Percentiles rank a stretch among this genome's conserved stretches.
Conservation (phyloP, 148 eudicot species). For the Persicaria maculosa region DNA sequence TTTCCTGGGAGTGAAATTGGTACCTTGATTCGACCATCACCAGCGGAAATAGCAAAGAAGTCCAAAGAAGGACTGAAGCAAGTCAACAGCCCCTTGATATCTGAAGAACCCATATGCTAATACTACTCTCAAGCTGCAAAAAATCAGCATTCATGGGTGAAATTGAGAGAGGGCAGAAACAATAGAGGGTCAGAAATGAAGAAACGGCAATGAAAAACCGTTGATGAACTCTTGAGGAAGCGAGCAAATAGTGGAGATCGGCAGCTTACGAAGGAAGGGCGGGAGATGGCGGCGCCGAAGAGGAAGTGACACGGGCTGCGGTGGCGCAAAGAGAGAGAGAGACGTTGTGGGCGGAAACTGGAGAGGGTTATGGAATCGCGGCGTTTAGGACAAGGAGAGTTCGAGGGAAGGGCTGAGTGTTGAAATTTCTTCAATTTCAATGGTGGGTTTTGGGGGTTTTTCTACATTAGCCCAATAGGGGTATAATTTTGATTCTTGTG, state of each 20-base stretch:
- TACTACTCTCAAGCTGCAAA: neutral
- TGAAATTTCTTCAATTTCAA: neutral
- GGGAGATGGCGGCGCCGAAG: neutral
- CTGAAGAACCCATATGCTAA: constrained; percentile 36
- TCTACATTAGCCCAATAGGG: neutral
- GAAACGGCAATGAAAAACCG: neutral
- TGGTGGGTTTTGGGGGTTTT: neutral
- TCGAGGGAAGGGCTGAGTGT: neutral
- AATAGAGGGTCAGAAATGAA: neutral
- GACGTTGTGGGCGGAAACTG: neutral
- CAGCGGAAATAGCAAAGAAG: constrained; percentile 63
- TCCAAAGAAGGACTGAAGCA: constrained; percentile 75
- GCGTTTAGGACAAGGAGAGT: neutral
- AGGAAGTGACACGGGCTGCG: constrained; percentile 5
- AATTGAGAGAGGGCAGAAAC: neutral
- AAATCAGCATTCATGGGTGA: neutral
- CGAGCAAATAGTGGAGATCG: neutral
- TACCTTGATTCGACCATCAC: constrained; percentile 91
- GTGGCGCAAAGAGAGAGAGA: constrained; percentile 4
- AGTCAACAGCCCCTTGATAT: constrained; percentile 63
- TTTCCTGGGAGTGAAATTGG: neutral
- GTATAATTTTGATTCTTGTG: neutral
- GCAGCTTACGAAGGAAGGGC: neutral
- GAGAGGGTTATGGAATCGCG: neutral
- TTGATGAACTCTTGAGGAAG: neutral